Evolutionary conservation across 331 rosid genomes (phyloP).

Genomic region (Spiraea crenata): DNA sequence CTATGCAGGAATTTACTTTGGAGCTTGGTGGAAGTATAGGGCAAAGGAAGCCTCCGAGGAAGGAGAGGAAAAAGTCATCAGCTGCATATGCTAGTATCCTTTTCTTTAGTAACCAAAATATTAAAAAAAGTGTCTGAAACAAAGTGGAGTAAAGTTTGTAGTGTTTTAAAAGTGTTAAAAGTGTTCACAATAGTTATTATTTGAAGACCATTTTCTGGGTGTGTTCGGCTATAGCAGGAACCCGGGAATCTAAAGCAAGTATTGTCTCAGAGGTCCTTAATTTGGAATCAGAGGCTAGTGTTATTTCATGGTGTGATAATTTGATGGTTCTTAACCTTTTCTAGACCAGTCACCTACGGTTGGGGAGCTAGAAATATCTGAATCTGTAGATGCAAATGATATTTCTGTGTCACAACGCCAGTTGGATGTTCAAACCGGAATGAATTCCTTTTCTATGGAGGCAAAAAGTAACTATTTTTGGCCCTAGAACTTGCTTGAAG

Average conservation of each 20-base stretch:
- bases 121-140: conserved; percentile 5
- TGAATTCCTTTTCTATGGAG: conserved; percentile 26
- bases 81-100: conserved; percentile 73
- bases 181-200: not conserved
- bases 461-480: conserved; percentile 30
- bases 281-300: conserved; percentile 4
- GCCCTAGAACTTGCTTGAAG: not conserved
- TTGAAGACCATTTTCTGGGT: not conserved
- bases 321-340: conserved; percentile 51
- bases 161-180: not conserved
- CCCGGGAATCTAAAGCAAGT: not conserved
- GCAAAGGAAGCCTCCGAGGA: conserved; percentile 68
- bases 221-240: not conserved
- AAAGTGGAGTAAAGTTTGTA: not conserved
- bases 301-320: conserved; percentile 20
- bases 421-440: conserved; percentile 41
- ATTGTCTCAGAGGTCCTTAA: conserved; percentile 5
- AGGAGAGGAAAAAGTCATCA: conserved; percentile 68
- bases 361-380: conserved; percentile 54
- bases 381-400: conserved; percentile 39
- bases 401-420: conserved; percentile 39
- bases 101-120: conserved; percentile 3
- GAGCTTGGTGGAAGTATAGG: conserved; percentile 53
- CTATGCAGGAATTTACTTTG: conserved; percentile 42
- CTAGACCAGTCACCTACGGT: conserved; percentile 46